Evolutionary conservation across 2,329 filamentous ascomycete genomes (phyloP).

Genomic region (Hymenoscyphus scutula): DNA sequence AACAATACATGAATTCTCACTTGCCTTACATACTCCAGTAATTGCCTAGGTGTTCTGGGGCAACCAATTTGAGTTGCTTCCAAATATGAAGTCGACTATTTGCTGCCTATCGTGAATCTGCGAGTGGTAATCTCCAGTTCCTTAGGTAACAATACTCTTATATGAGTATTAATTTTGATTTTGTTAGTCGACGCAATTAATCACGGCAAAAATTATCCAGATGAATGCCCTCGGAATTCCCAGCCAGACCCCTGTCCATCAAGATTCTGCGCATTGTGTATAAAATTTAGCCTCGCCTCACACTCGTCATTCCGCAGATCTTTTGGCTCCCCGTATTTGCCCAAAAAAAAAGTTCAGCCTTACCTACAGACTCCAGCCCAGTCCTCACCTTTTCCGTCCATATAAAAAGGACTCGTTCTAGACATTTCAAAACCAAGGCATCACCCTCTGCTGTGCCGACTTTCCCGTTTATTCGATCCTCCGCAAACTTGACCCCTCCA

Average conservation of each 20-base stretch:
- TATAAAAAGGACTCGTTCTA: neutral
- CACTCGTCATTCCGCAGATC: constrained; percentile 21
- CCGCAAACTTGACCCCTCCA: neutral
- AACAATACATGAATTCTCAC: no score
- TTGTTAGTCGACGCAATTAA: neutral
- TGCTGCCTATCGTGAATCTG: no score
- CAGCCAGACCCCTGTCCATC: neutral
- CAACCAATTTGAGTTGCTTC: no score
- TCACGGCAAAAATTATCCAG: neutral
- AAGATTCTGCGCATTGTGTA: neutral
- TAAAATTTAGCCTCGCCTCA: constrained; percentile 18
- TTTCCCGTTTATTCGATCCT: neutral
- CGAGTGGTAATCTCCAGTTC: no score
- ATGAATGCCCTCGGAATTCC: neutral
- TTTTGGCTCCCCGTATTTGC: constrained; percentile 9
- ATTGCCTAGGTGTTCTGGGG: no score
- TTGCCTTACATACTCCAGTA: no score
- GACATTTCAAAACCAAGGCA: neutral
- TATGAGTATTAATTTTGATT: no score
- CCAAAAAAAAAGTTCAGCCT: constrained; percentile 17
- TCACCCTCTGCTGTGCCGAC: neutral
- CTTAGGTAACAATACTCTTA: no score
- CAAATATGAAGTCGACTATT: no score
- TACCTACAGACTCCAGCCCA: constrained; percentile 5
- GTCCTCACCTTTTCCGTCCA: neutral